These are phyloP conservation scores for Dendrobium huoshanense DNA, from an alignment of 106 monocot species.

Conservation along the genomic window DNA sequence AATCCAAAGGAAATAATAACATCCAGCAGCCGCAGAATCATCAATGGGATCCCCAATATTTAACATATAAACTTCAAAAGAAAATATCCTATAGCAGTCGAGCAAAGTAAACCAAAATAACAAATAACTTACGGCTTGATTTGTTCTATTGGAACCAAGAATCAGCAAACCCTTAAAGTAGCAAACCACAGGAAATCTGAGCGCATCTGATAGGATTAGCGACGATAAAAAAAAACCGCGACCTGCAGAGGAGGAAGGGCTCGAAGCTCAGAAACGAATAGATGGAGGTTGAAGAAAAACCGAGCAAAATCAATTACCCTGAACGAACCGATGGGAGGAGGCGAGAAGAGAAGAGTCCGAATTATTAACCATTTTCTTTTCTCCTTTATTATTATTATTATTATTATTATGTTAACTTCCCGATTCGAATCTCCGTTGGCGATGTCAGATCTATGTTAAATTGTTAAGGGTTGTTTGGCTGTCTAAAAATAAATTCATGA, in stretches of 20 bases:
- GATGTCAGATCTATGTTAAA: too few relatives aligned
- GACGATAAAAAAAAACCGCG: neutral
- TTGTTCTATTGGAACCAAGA: neutral
- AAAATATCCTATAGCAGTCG: neutral
- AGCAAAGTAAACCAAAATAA: neutral
- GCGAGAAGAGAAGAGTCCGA: neutral
- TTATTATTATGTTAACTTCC: neutral
- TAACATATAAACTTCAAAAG: neutral
- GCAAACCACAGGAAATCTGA: neutral
- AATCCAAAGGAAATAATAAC: neutral
- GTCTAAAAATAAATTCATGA: too few relatives aligned
- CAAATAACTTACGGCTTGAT: neutral
- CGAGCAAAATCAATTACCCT: neutral
- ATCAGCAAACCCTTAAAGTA: neutral
- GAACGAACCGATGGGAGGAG: neutral
- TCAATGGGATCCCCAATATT: neutral
- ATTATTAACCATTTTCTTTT: neutral
- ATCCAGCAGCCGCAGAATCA: neutral
- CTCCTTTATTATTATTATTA: neutral
- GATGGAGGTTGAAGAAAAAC: neutral
- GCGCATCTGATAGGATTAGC: neutral
- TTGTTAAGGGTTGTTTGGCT: too few relatives aligned
- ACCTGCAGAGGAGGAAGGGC: neutral
- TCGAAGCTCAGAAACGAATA: neutral
- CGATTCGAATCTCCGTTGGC: too few relatives aligned